Percentiles rank a stretch among this genome's conserved stretches.
These are phyloP conservation scores for Leccinum obscurum DNA, from an alignment of 768 basidiomycete species.

Conservation along the genomic window DNA sequence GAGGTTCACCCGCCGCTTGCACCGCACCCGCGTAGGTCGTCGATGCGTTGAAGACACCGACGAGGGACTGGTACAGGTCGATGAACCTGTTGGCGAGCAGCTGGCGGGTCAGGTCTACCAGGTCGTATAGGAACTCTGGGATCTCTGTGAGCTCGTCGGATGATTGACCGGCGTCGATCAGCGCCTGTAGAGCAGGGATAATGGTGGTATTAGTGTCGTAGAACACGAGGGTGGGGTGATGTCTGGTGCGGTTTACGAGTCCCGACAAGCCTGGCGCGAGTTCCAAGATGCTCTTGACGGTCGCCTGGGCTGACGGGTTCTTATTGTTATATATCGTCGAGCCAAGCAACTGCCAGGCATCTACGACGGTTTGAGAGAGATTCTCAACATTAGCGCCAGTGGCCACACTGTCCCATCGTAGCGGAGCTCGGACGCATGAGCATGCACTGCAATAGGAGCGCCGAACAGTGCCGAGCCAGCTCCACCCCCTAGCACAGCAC, in stretches of 20 bases:
- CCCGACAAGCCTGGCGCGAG: constrained; percentile 36
- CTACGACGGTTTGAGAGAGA: constrained; percentile 25
- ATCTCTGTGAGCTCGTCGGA: constrained; percentile 17
- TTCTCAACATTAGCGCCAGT: constrained; percentile 9
- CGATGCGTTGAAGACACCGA: constrained; percentile 29
- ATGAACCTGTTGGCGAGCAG: constrained; percentile 40
- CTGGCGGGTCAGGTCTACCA: constrained; percentile 41
- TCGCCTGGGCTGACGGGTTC: constrained; percentile 33
- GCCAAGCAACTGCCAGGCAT: constrained; percentile 40
- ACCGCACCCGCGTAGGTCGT: constrained; percentile 23
- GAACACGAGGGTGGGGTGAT: constrained; percentile 35
- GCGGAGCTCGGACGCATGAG: too few species aligned
- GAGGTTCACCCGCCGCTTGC: constrained; percentile 24
- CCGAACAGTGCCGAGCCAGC: too few species aligned
- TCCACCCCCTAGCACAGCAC: too few species aligned
- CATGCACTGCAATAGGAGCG: too few species aligned
- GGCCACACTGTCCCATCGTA: too few species aligned
- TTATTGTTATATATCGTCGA: constrained; percentile 41
- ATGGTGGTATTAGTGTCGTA: constrained; percentile 54
- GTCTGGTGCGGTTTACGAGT: constrained; percentile 34
- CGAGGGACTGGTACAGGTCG: constrained; percentile 33
- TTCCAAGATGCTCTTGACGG: constrained; percentile 40
- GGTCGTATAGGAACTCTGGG: constrained; percentile 40
- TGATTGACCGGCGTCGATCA: constrained; percentile 42
- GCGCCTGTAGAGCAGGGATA: constrained; percentile 73